A percentile compares a stretch with the other conserved stretches of the same genome.
Conservation (phyloP, 441 rosid genomes). For the Populus hybrid region DNA sequence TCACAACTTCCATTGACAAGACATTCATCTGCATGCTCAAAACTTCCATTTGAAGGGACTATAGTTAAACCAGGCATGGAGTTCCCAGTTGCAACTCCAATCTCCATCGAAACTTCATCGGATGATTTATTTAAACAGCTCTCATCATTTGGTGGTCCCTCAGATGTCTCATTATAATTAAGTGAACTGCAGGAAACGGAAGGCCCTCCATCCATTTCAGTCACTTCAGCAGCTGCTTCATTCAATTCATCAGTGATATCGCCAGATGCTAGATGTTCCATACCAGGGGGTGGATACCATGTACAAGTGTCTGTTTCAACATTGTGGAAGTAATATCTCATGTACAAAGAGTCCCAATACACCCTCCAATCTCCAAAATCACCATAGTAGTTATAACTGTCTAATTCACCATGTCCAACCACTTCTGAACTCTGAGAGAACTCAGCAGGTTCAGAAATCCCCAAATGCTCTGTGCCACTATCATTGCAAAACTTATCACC, state of each 20-base stretch:
- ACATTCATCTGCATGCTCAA: slow-evolving; percentile 27
- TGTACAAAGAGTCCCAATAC: slow-evolving; percentile 70
- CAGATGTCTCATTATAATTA: slow-evolving; percentile 12
- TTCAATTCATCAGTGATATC: slow-evolving; percentile 22
- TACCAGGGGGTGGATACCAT: slow-evolving; percentile 70
- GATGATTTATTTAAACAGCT: slow-evolving; percentile 31
- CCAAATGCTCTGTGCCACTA: slow-evolving; percentile 16
- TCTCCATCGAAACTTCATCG: slow-evolving; percentile 18
- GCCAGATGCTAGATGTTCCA: slow-evolving; percentile 49
- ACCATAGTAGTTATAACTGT: slow-evolving; percentile 21
- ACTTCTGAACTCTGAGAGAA: slow-evolving; percentile 28
- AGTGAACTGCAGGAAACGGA: slow-evolving; percentile 22
- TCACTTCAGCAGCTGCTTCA: slow-evolving; percentile 35
- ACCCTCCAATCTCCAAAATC: slow-evolving; percentile 61
- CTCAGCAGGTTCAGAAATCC: slow-evolving; percentile 24
- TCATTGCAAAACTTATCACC: slow-evolving; percentile 18
- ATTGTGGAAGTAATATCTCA: slow-evolving; percentile 66
- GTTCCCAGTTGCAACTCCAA: slow-evolving; percentile 15
- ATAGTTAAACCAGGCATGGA: slow-evolving; percentile 15
- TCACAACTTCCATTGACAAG: slow-evolving; percentile 15
- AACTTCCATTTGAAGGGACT: slow-evolving; percentile 10
- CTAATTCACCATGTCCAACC: slow-evolving; percentile 23
- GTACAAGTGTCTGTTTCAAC: slow-evolving; percentile 53
- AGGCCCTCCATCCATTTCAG: slow-evolving; percentile 21
- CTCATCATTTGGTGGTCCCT: slow-evolving; percentile 21